These are phyloP conservation scores for Aspergillus ostianus DNA, from an alignment of 495 filamentous ascomycete genomes.

Conservation along the genomic window DNA sequence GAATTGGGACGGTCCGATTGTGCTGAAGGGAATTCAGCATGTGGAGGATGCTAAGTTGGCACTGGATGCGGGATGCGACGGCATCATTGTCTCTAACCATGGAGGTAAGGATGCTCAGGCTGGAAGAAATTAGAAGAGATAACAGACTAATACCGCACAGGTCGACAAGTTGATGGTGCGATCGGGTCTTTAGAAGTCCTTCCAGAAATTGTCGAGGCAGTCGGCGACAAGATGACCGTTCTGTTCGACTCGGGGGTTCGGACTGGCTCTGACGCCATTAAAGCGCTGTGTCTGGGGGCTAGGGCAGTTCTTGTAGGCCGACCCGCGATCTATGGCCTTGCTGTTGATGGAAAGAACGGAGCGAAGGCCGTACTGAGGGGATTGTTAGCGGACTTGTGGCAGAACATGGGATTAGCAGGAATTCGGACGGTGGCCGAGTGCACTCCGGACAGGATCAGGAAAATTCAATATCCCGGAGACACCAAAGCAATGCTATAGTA, in stretches of 20 bases:
- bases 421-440: conserved; percentile 54
- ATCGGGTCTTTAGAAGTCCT: conserved; percentile 63
- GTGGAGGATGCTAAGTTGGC: conserved; percentile 50
- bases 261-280: conserved; percentile 65
- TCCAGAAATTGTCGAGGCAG: conserved; percentile 59
- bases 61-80: conserved; percentile 48
- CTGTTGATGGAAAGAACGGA: conserved; percentile 54
- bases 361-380: conserved; percentile 57
- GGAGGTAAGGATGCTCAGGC: conserved; percentile 35
- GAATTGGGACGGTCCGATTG: conserved; percentile 61
- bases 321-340: conserved; percentile 84
- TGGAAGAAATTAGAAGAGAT: background rate
- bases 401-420: conserved; percentile 57
- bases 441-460: conserved; percentile 49
- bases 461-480: conserved; percentile 54
- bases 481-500: conserved; percentile 43
- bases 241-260: conserved; percentile 67
- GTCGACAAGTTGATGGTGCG: conserved; percentile 66
- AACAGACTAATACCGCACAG: conserved; percentile 20
- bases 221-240: conserved; percentile 53
- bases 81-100: conserved; percentile 56
- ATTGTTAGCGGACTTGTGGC: conserved; percentile 59
- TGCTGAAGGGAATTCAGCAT: conserved; percentile 50
- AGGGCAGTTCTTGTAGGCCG: conserved; percentile 85
- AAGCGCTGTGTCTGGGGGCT: conserved; percentile 84